Evolutionary conservation across 2,329 filamentous ascomycete species (phyloP).

Genomic region (Botrytis cinerea): DNA sequence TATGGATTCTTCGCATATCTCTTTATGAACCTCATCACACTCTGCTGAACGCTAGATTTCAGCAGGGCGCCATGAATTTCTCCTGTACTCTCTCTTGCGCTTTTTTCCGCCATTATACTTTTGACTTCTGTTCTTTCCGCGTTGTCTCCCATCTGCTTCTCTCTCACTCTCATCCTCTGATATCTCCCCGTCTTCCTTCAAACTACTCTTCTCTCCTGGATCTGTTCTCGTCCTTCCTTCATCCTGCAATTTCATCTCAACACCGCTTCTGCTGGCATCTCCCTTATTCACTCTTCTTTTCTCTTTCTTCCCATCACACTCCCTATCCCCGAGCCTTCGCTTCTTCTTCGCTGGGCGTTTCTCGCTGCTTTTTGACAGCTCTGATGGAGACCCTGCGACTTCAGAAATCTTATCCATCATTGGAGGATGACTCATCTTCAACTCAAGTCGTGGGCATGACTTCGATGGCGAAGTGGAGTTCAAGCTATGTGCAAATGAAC

Average conservation of each 20-base stretch:
- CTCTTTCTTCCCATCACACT: neutral
- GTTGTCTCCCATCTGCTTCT: neutral
- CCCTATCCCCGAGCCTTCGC: neutral
- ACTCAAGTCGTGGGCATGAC: neutral
- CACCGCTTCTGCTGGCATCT: neutral
- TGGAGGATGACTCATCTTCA: neutral
- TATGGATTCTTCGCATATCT: neutral
- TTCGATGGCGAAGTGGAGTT: neutral
- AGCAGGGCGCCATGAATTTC: neutral
- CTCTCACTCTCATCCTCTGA: neutral
- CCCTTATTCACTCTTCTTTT: neutral
- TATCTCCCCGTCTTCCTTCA: neutral
- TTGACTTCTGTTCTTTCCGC: fast-evolving
- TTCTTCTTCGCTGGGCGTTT: neutral
- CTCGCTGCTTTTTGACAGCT: neutral
- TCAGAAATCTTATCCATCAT: neutral
- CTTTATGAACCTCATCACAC: neutral
- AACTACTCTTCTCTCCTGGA: neutral
- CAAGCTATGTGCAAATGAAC: neutral
- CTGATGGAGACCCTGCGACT: neutral
- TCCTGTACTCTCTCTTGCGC: neutral
- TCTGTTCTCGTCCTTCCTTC: neutral
- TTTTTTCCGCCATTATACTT: neutral
- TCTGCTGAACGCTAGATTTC: neutral
- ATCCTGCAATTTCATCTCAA: no score